These are phyloP conservation scores for Penicillium sp. DNA, from an alignment of 2,329 filamentous ascomycete species.

Conservation along the genomic window DNA sequence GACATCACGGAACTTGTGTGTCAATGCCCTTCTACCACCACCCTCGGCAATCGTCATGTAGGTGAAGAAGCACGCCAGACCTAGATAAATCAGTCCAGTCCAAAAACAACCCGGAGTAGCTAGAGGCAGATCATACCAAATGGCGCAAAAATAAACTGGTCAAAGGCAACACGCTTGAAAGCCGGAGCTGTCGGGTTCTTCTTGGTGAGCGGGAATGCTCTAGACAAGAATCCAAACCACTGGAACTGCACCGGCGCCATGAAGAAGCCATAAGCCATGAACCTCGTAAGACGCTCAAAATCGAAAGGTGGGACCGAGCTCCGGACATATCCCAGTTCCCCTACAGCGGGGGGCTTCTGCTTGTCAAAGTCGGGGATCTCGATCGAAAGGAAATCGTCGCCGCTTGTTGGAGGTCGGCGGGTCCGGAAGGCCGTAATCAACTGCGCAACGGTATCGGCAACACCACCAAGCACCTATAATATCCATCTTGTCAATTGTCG, in stretches of 20 bases:
- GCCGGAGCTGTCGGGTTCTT: slow-evolving; percentile 70
- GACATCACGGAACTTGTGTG: slow-evolving; percentile 85
- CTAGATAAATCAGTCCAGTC: slow-evolving; percentile 34
- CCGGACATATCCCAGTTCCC: slow-evolving; percentile 64
- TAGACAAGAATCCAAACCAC: slow-evolving; percentile 87
- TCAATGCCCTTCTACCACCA: slow-evolving; percentile 74
- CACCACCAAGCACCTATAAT: slow-evolving; percentile 72
- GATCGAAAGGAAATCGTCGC: slow-evolving; percentile 72
- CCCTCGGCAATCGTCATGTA: slow-evolving; percentile 96
- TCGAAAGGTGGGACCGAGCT: slow-evolving; percentile 78
- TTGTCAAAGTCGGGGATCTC: slow-evolving; percentile 85
- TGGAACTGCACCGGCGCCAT: slow-evolving; percentile 95
- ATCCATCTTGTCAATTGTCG: slow-evolving; percentile 12
- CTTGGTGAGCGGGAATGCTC: slow-evolving; percentile 80
- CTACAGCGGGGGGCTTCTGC: slow-evolving; percentile 65
- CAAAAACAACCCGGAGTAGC: not conserved
- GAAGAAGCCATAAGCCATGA: slow-evolving; percentile 95
- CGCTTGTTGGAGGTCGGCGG: slow-evolving; percentile 60
- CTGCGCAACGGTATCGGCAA: slow-evolving; percentile 95
- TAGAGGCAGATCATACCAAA: slow-evolving; percentile 57
- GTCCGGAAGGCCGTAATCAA: slow-evolving; percentile 72
- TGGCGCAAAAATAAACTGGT: slow-evolving; percentile 91
- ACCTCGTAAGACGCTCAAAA: slow-evolving; percentile 88
- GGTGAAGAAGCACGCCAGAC: slow-evolving; percentile 84
- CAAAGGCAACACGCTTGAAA: slow-evolving; percentile 84